Base-by-base conservation (phyloP, 1,139 yeast species). In the Candida dubliniensis region DNA sequence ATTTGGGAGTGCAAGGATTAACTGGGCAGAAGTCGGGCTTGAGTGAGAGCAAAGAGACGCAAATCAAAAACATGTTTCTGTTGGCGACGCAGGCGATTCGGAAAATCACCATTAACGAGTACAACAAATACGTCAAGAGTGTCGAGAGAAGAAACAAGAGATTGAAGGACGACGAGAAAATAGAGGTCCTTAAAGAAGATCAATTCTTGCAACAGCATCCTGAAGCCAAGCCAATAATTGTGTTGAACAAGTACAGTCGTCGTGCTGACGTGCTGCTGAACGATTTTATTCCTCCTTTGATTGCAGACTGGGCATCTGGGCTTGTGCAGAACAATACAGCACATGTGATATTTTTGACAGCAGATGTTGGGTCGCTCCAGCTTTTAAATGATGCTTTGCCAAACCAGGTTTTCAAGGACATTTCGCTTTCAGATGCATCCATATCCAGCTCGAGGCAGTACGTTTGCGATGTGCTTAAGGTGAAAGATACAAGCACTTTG, bases 1-100 rank as follows among this genome's bases (percentile, higher is more conserved):
- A 93, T 64, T 75, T 95, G 54, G 90, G 84, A 44, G 87, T 87
- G 12, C 96, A 89, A 60, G 93, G 97, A 44, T 61, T 93, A 37
- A 90, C 96, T 1, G 99, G 99, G 0, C 97, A 90, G 61, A 89
- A 89, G 58, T 85, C 96, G 1, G 98, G 98, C 0, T 72, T 93
- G 44, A 81, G 95, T 27, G 98, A 93, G 60, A 73, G 89, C 1
- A 83, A 83, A 47, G 98, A 93, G 52, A 71, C 87, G 0, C 97
- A 90, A 60, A 77, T 87, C 51, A 84, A 87, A 61, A 84, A 84
- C 52, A 91, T 93, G 82, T 75, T 93, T 38, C 77, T 81, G 41
- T 78, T 91, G 36, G 77, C 96, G 0, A 68, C 84, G 15, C 81
- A 80, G 54, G 91, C 96, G 0, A 73, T 93, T 25, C 75, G 91